Evolutionary conservation across 2,329 filamentous ascomycete species (phyloP).

Genomic region (Sporothrix globosa): DNA sequence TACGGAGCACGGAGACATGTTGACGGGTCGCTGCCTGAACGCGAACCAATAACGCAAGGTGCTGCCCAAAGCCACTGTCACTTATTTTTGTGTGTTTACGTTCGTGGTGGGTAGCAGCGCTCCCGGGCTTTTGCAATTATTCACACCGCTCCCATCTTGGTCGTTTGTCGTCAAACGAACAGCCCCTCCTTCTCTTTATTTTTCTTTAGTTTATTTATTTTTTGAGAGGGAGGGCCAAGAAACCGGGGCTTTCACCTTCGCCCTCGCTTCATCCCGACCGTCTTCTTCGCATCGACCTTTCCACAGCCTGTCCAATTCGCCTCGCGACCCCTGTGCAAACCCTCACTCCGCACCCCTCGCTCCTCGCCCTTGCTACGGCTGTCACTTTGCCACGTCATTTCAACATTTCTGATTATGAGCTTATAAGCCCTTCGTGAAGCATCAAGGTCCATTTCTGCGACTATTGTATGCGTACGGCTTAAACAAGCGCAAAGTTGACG

Average conservation of each 20-base stretch:
- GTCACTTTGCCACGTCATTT: neutral
- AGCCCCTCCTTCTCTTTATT: conserved; percentile 6
- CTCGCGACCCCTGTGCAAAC: neutral
- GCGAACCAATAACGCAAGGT: conserved; percentile 17
- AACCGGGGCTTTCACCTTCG: neutral
- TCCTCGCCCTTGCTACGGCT: no score
- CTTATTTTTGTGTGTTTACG: neutral
- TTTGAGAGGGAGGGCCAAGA: neutral
- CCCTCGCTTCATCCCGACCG: neutral
- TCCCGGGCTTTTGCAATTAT: neutral
- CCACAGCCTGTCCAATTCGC: neutral
- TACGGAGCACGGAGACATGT: neutral
- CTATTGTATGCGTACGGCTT: neutral
- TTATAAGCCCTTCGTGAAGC: neutral
- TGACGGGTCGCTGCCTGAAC: conserved; percentile 6
- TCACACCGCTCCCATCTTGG: conserved; percentile 32
- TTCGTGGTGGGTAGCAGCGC: neutral
- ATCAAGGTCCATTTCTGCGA: neutral
- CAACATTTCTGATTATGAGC: neutral
- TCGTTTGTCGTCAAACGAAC: conserved; percentile 27
- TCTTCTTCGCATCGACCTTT: no score
- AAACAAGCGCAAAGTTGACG: neutral
- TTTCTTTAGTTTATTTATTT: neutral
- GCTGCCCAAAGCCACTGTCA: neutral
- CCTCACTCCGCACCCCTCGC: no score